Evolutionary conservation across 805 yeast species (phyloP), one percentile per base, ranked within the genome.

Genomic region (Starmera quercuum): DNA sequence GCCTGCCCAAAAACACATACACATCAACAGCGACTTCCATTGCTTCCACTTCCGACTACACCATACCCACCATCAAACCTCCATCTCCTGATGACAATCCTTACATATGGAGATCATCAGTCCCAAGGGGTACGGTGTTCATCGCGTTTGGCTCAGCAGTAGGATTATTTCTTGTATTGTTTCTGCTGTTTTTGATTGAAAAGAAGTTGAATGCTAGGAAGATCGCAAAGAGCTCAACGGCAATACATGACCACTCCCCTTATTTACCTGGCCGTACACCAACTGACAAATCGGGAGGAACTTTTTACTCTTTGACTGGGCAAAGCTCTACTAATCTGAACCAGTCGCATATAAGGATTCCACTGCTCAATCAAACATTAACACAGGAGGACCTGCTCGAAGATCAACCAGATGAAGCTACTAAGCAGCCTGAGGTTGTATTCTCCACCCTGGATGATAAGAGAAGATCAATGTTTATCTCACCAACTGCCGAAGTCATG

Each of bases 401-500:
- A 6, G 35, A 37, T 10, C 40, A 48, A 1, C n/a, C 37, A n/a
- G 26, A 20, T 17, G 47, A 46, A 14, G 16, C 43, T 4, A 49
- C 17, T 19, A 33, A 36, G 21, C 11, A 30, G 4, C 35, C 38
- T 13, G 45, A 46, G 10, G 37, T 36, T 4, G 23, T 44, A 3
- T 51, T 24, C 32, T 47, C 55, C 1, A 40, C 51, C 2, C 21
- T 49, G 34, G 49, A 46, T 10, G 38, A 39, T 22, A 58, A 61
- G 40, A 54, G 51, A 35, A 58, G 37, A 39, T 39, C 62, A 3
- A 66, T 79, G 71, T 84, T 80, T 55, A 73, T 83, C 34, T 83
- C 92, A 3, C 95, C 95, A 22, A 84, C 94, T 1, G 78, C 78
- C 13, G 86, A 82, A 47, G 80, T 78, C 13, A 71, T 78, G 72